A percentile compares a stretch with the other conserved stretches of the same genome.
Evolutionary conservation across 2,329 filamentous ascomycete genomes (phyloP).

Genomic region (Ascochyta clinopodiicola): DNA sequence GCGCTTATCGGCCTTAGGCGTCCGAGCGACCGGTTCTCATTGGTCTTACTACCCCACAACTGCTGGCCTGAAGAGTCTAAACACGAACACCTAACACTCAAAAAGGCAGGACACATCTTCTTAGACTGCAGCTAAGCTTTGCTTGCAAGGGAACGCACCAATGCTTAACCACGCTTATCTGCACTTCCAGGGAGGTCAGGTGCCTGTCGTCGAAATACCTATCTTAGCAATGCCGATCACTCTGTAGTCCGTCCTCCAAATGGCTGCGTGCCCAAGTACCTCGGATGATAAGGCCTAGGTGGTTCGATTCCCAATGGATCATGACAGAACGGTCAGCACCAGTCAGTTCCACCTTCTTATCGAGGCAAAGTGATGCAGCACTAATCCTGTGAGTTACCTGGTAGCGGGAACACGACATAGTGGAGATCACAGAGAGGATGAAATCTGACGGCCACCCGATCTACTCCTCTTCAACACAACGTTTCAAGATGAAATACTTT

Average conservation of each 20-base stretch:
- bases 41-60: not conserved
- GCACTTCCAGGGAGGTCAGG: not conserved
- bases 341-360: not conserved
- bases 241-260: not conserved
- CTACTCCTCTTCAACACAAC: not conserved
- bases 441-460: no score
- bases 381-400: not conserved
- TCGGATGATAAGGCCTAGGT: not conserved
- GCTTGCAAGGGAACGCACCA: not conserved
- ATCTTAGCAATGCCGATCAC: not conserved
- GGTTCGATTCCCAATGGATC: not conserved
- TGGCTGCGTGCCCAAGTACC: not conserved
- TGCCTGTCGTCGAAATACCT: not conserved
- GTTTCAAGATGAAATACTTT: not conserved
- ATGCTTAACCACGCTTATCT: not conserved
- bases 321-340: not conserved
- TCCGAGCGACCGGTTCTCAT: not conserved
- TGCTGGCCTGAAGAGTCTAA: not conserved
- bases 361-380: not conserved
- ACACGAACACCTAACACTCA: not conserved
- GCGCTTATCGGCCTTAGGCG: not conserved
- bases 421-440: not conserved
- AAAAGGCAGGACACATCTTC: not conserved
- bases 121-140: conserved; percentile 1
- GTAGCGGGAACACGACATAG: not conserved